Conservation (phyloP, 2,329 filamentous ascomycete species). For the Cercospora sesami region DNA sequence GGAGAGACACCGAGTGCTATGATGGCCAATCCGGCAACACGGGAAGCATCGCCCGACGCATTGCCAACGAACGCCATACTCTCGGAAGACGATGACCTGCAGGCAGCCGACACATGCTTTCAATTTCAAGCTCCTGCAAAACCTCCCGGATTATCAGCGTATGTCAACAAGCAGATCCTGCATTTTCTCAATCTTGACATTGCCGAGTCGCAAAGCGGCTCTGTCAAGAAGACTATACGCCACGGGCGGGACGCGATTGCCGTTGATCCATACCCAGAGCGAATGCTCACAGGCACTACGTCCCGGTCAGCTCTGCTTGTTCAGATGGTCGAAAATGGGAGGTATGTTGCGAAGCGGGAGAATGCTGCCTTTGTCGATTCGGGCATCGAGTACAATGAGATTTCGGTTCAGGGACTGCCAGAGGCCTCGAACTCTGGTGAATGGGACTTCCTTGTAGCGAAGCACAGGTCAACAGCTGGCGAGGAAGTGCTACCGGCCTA, state of each 20-base stretch:
- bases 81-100: conserved; percentile 20
- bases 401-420: conserved; percentile 19
- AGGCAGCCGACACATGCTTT: conserved; percentile 26
- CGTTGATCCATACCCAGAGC: conserved; percentile 37
- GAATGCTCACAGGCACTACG: conserved; percentile 19
- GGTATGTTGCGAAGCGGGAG: conserved; percentile 33
- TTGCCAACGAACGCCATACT: background rate
- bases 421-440: conserved; percentile 20
- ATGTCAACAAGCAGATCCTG: conserved; percentile 33
- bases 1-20: conserved; percentile 17
- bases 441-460: conserved; percentile 34
- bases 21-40: conserved; percentile 14
- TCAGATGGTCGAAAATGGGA: conserved; percentile 20
- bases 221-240: conserved; percentile 22
- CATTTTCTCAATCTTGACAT: conserved; percentile 30
- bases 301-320: conserved; percentile 38
- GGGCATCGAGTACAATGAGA: conserved; percentile 19
- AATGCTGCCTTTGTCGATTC: conserved; percentile 28
- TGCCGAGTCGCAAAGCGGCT: conserved; percentile 5
- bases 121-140: conserved; percentile 25
- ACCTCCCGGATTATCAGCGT: conserved; percentile 29
- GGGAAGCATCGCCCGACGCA: background rate
- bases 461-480: conserved; percentile 39
- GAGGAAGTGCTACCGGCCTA: conserved; percentile 32
- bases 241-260: conserved; percentile 31